A percentile compares a stretch with the other conserved stretches of the same genome.
Evolutionary conservation across 306 rosid species (phyloP).

Genomic region (Casuarina equisetifolia): DNA sequence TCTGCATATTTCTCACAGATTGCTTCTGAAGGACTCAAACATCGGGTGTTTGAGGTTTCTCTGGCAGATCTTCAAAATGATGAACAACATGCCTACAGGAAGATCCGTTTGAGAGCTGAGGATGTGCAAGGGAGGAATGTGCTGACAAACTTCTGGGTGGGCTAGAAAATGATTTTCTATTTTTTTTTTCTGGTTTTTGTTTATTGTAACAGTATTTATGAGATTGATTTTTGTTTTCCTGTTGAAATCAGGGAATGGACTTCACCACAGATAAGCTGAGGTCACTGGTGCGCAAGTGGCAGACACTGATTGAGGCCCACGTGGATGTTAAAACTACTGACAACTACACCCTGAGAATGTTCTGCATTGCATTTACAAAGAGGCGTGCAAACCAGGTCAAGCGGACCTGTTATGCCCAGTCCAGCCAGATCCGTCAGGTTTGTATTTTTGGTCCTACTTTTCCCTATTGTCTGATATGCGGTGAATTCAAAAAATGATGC

Average conservation of each 20-base stretch:
- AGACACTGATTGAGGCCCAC: slow-evolving; percentile 86
- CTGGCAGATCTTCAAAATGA: slow-evolving; percentile 47
- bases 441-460: background rate
- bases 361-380: slow-evolving; percentile 89
- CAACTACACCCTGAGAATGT: slow-evolving; percentile 73
- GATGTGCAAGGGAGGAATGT: slow-evolving; percentile 47
- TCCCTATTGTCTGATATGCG: background rate
- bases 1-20: slow-evolving; percentile 22
- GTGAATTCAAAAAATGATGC: background rate
- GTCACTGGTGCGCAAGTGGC: slow-evolving; percentile 87
- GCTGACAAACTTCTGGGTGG: slow-evolving; percentile 46
- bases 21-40: slow-evolving; percentile 50
- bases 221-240: background rate
- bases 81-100: slow-evolving; percentile 45
- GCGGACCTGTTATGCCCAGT: slow-evolving; percentile 91
- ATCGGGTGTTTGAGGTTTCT: slow-evolving; percentile 45
- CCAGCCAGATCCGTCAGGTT: slow-evolving; percentile 88
- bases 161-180: background rate
- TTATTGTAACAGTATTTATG: background rate
- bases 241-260: slow-evolving; percentile 63
- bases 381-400: slow-evolving; percentile 79
- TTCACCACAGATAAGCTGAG: slow-evolving; percentile 88
- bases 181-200: background rate
- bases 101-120: slow-evolving; percentile 45
- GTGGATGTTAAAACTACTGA: slow-evolving; percentile 93